phyloP scores from a whole-genome alignment of 495 filamentous ascomycete genomes.

The Evansstolkia leycettana region DNA sequence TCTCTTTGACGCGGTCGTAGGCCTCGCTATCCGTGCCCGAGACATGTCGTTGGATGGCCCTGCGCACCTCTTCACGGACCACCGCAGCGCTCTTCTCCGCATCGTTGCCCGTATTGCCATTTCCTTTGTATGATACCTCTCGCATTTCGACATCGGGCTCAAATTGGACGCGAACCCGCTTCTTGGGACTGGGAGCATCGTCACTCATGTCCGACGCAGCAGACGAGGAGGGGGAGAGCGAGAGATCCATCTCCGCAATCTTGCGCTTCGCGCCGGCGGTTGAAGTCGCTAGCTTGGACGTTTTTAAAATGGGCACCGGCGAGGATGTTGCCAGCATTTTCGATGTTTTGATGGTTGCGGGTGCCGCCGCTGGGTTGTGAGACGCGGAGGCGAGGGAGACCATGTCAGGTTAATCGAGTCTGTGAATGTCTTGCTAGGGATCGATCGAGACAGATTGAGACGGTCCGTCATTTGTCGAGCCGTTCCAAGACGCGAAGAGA shows the following conservation, averaged over 20 bases:
- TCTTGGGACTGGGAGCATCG: constrained; percentile 32
- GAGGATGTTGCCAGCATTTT: constrained; percentile 25
- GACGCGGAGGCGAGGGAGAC: constrained; percentile 29
- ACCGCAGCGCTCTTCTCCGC: constrained; percentile 48
- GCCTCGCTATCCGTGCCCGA: constrained; percentile 49
- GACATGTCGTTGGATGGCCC: constrained; percentile 57
- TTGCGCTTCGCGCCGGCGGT: constrained; percentile 23
- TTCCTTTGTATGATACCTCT: constrained; percentile 9
- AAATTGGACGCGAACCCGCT: constrained; percentile 63
- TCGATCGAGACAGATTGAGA: neutral
- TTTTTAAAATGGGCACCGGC: constrained; percentile 32
- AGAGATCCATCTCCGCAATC: constrained; percentile 28
- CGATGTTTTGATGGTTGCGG: constrained; percentile 10
- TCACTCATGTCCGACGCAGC: constrained; percentile 25
- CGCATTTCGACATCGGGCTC: constrained; percentile 56
- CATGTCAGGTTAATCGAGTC: constrained; percentile 18
- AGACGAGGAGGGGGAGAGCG: constrained; percentile 24
- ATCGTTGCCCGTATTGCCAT: constrained; percentile 15
- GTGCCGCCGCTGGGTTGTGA: constrained; percentile 17
- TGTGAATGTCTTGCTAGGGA: constrained; percentile 3
- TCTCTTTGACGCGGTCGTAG: constrained; percentile 61
- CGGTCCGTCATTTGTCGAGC: constrained; percentile 13
- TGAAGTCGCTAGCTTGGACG: constrained; percentile 15
- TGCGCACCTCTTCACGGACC: constrained; percentile 56
- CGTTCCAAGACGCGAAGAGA: too few species aligned